Evolutionary conservation across 1,139 yeast species (phyloP), one percentile per base, ranked within the genome.

Genomic region (Sugiyamaella sp.): DNA sequence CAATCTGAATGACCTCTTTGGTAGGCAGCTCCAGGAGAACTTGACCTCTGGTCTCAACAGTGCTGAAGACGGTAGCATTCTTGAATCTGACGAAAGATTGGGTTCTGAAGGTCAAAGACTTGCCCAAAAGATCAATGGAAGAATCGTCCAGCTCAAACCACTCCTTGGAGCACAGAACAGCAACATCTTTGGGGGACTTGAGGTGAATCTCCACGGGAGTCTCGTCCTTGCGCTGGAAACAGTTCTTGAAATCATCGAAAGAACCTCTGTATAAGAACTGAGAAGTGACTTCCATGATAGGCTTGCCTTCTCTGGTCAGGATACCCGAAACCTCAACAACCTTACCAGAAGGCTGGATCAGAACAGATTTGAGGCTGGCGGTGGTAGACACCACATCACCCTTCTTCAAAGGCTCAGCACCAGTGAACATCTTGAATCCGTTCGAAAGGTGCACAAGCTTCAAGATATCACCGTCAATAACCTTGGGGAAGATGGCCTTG

Each of bases 191-290:
- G 50, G 89, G 79, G 51, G 91, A 74, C 59, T 79, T 79, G 69
- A 93, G 78, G 41, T 80, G 72, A 58, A 93, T 79, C 75, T 91
- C 87, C 68, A 86, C 87, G 56, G 97, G 96, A 59, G 91, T 84
- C 75, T 93, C 99, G 57, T 82, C 78, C 60, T 82, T 82, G 74
- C 88, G 88, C 75, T 89, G 87, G 85, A 93, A 93, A 43, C 99
- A 89, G 77, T 91, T 90, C 71, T 85, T 87, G 69, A 80, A 95
- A 73, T 95, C 99, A 40, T 70, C 68, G 78, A 93, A 93, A 53
- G 78, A 80, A 62, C 99, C 99, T 72, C 99, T 84, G 84, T 93
- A 93, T 75, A 95, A 87, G 85, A 93, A 93, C 65, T 91, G 88
- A 53, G 98, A 89, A 37, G 87, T 85, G 56, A 93, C 97, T 72